These are phyloP conservation scores for Aspergillus puulaauensis DNA, from an alignment of 2,329 filamentous ascomycete species.

Conservation along the genomic window DNA sequence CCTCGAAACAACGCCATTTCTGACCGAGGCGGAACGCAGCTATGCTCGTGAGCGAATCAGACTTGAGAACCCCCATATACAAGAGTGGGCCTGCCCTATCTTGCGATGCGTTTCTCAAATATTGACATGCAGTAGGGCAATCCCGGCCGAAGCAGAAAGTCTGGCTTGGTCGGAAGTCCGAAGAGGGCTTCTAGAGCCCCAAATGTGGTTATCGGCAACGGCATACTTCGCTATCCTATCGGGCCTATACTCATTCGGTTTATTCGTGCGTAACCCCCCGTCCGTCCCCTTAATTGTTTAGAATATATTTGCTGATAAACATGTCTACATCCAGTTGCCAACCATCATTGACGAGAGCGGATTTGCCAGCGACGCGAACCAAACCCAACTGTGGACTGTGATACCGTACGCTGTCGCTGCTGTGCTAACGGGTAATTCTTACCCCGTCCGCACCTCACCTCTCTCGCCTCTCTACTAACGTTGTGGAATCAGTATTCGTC, in stretches of 20 bases:
- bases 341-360: constrained; percentile 62
- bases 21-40: constrained; percentile 53
- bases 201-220: constrained; percentile 63
- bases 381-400: constrained; percentile 63
- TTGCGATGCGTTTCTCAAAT: neutral
- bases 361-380: constrained; percentile 55
- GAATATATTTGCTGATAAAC: neutral
- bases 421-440: constrained; percentile 49
- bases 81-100: constrained; percentile 21
- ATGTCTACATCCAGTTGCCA: constrained; percentile 47
- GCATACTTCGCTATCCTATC: constrained; percentile 61
- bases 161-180: constrained; percentile 63
- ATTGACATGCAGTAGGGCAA: constrained; percentile 13
- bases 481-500: constrained; percentile 22
- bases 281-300: neutral
- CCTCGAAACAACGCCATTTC: constrained; percentile 54
- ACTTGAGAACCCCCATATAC: constrained; percentile 34
- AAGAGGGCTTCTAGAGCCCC: constrained; percentile 60
- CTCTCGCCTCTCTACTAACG: neutral
- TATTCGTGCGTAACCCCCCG: constrained; percentile 52
- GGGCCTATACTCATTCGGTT: constrained; percentile 62
- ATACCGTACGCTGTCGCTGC: constrained; percentile 64
- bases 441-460: constrained; percentile 7
- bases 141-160: constrained; percentile 40
- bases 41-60: constrained; percentile 49